phyloP scores from a whole-genome alignment of 2,329 filamentous ascomycete species.

The Cercospora sp. region DNA sequence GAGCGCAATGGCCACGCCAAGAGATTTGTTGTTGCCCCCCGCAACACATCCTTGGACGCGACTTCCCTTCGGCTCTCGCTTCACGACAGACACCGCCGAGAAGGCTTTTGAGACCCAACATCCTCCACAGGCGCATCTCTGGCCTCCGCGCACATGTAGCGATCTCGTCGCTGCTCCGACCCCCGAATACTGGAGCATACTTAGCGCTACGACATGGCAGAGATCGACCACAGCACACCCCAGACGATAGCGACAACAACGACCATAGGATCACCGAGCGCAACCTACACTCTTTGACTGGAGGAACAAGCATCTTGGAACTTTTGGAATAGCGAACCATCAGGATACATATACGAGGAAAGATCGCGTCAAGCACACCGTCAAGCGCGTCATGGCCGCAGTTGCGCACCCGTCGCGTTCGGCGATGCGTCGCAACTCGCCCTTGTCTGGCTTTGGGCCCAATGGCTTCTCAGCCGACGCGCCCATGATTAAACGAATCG shows the following conservation, averaged over 20 bases:
- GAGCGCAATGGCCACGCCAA: neutral
- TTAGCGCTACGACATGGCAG: constrained; percentile 34
- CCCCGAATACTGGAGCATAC: constrained; percentile 33
- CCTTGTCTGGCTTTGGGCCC: constrained; percentile 47
- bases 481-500: constrained; percentile 50
- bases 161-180: constrained; percentile 31
- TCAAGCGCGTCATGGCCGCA: constrained; percentile 38
- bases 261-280: constrained; percentile 20
- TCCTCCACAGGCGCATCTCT: constrained; percentile 13
- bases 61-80: constrained; percentile 6
- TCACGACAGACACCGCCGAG: neutral
- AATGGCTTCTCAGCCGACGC: constrained; percentile 49
- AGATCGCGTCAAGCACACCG: constrained; percentile 26
- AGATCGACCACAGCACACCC: constrained; percentile 27
- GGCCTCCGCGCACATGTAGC: constrained; percentile 30
- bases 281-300: constrained; percentile 24
- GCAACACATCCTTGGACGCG: constrained; percentile 9
- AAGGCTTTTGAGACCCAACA: constrained; percentile 12
- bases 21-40: constrained; percentile 4
- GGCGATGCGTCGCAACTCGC: constrained; percentile 47
- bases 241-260: constrained; percentile 24
- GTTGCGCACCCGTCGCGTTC: constrained; percentile 37
- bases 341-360: constrained; percentile 22
- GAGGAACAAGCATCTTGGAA: constrained; percentile 18
- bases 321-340: constrained; percentile 27